Evolutionary conservation across 2,329 filamentous ascomycete genomes (phyloP).

Genomic region (Alternaria sp.): DNA sequence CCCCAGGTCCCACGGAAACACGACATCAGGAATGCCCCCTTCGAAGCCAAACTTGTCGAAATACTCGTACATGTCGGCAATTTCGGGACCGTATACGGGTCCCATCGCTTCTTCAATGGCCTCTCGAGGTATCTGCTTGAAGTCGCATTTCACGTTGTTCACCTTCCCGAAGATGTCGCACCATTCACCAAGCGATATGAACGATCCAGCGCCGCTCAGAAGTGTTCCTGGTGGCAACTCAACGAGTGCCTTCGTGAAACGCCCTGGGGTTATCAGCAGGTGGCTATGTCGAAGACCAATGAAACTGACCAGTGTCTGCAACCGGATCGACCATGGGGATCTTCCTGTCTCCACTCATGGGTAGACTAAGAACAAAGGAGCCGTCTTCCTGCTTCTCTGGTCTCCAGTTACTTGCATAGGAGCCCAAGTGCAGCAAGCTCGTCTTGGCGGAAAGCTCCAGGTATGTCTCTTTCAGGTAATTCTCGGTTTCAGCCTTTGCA

Average conservation of each 20-base stretch:
- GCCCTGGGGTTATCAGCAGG: slow-evolving; percentile 10
- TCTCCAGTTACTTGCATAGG: slow-evolving; percentile 33
- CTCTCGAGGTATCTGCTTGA: slow-evolving; percentile 18
- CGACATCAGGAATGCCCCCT: slow-evolving; percentile 40
- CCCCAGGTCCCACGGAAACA: slow-evolving; percentile 37
- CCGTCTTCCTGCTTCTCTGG: slow-evolving; percentile 32
- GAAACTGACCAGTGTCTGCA: slow-evolving; percentile 28
- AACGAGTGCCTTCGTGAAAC: slow-evolving; percentile 34
- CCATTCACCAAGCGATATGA: slow-evolving; percentile 32
- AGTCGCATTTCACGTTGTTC: slow-evolving; percentile 24
- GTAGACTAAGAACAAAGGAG: slow-evolving; percentile 21
- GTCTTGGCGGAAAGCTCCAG: slow-evolving; percentile 36
- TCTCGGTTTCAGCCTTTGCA: slow-evolving; percentile 50
- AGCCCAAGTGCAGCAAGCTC: slow-evolving; percentile 33
- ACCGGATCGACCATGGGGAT: slow-evolving; percentile 23
- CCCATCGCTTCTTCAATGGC: slow-evolving; percentile 31
- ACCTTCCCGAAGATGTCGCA: slow-evolving; percentile 28
- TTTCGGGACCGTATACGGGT: slow-evolving; percentile 31
- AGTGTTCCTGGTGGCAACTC: slow-evolving; percentile 27
- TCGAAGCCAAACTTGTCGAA: slow-evolving; percentile 49
- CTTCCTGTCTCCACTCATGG: slow-evolving; percentile 26
- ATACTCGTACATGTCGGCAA: slow-evolving; percentile 44
- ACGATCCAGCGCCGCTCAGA: slow-evolving; percentile 32
- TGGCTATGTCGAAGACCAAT: background rate
- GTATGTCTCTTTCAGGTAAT: slow-evolving; percentile 45